Evolutionary conservation across 371 early-diverging fungal species (phyloP), one percentile per base, ranked within the genome.

Genomic region (Mortierella sp.): DNA sequence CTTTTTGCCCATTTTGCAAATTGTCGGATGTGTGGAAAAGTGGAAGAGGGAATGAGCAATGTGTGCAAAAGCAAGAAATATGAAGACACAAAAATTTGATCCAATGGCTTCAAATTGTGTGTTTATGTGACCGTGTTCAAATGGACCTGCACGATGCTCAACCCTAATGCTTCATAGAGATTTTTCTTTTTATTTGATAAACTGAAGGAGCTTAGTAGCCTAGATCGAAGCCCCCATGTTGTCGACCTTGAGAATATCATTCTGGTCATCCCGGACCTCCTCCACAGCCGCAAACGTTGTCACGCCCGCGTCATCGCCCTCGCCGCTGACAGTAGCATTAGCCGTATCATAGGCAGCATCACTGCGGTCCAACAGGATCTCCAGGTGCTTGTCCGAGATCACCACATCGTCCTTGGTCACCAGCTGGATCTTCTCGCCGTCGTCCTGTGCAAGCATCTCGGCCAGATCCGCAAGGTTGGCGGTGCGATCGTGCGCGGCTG

Each of bases 401-500:
- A 93, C 91, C 29, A 89, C 87, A 50, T 92, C 92, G n/a, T 91
- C 89, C 71, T 91, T 85, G 41, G 89, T 87, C 4, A 89, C 91
- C 72, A 92, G 87, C 68, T 92, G 91, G 13, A 93, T 89, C 52
- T 90, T 87, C 71, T 92, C 92, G 22, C 90, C 89, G 66, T 93
- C 93, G 14, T 93, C 91, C 5, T 90, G 89, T 14, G 89, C 89
- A 48, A 96, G 73, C 68, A 96, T 94, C n/a, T 93, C 93, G 0
- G 93, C 92, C 43, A 96, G 86, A 50, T 95, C 96, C 34, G 88
- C 87, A 0, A 92, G 73, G 2, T 89, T 86, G 7, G 87, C 39
- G 31, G 77, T 61, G 61, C 82, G 29, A 64, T 87, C 70, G 76
- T 24, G 79, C 37, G 44, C 65, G 66, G 44, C 64, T 4, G 66